Evolutionary conservation across 2,329 filamentous ascomycete species (phyloP).

Genomic region (Aspergillus sp.): DNA sequence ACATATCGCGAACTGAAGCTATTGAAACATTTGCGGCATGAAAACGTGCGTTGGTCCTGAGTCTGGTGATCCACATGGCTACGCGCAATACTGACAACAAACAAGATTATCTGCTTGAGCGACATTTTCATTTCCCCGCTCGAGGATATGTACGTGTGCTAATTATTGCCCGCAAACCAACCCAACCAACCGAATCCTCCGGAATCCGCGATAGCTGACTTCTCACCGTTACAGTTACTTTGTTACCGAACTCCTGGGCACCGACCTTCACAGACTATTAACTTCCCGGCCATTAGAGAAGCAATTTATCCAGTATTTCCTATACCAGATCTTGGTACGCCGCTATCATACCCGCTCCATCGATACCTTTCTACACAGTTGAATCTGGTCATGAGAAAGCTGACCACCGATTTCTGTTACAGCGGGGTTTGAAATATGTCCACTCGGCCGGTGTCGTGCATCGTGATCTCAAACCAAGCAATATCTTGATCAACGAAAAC

Average conservation of each 20-base stretch:
- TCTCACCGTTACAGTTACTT: conserved; percentile 64
- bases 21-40: conserved; percentile 90
- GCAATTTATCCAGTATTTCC: conserved; percentile 99
- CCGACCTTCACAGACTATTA: conserved; percentile 88
- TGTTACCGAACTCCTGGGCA: conserved; percentile 94
- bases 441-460: conserved; percentile 97
- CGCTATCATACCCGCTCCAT: conserved; percentile 1
- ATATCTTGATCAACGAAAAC: conserved; percentile 99
- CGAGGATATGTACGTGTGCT: conserved; percentile 73
- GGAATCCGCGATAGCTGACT: conserved; percentile 5
- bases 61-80: background rate
- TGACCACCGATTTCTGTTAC: conserved; percentile 14
- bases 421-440: conserved; percentile 98
- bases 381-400: background rate
- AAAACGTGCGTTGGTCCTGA: conserved; percentile 62
- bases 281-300: conserved; percentile 95
- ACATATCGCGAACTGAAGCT: conserved; percentile 97
- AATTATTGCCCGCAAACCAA: background rate
- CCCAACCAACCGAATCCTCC: background rate
- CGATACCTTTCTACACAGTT: background rate
- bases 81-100: conserved; percentile 12
- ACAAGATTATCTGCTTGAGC: conserved; percentile 88
- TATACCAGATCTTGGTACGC: conserved; percentile 95
- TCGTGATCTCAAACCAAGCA: conserved; percentile 95
- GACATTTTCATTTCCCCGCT: conserved; percentile 99